Conservation (phyloP, 192 early-diverging fungal genomes). For the Chytriomyces hyalinus region DNA sequence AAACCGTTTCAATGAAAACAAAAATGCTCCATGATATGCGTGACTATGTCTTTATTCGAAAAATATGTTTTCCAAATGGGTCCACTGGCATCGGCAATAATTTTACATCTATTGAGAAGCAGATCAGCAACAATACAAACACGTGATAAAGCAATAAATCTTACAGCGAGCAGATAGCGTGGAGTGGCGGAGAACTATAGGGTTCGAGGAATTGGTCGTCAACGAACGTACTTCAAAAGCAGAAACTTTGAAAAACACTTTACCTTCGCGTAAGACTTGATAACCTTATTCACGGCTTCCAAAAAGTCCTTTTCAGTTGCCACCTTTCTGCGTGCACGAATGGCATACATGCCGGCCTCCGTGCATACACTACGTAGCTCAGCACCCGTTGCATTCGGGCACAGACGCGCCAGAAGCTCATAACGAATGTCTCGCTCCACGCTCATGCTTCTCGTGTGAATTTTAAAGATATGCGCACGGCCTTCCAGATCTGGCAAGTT, state of each 20-base stretch:
- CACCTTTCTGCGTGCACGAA: conserved; percentile 95
- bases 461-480: conserved; percentile 96
- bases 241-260: too few species aligned
- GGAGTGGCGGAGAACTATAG: conserved; percentile 88
- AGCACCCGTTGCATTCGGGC: conserved; percentile 98
- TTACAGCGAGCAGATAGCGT: conserved; percentile 70
- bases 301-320: conserved; percentile 99
- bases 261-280: conserved; percentile 88
- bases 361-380: conserved; percentile 99
- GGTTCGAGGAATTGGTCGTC: too few species aligned
- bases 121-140: too few species aligned
- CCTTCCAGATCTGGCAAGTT: conserved; percentile 95
- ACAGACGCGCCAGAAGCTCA: conserved; percentile 96
- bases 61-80: too few species aligned
- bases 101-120: too few species aligned
- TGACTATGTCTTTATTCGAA: too few species aligned
- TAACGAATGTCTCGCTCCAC: conserved; percentile 99
- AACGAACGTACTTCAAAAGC: too few species aligned
- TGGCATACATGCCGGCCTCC: conserved; percentile 99
- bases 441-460: conserved; percentile 98
- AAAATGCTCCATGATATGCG: too few species aligned
- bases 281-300: conserved; percentile 99
- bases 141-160: neutral
- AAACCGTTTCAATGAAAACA: too few species aligned
- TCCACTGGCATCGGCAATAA: too few species aligned